These are phyloP conservation scores for Aspergillus neotritici DNA, from an alignment of 2,329 filamentous ascomycete species.

Conservation along the genomic window DNA sequence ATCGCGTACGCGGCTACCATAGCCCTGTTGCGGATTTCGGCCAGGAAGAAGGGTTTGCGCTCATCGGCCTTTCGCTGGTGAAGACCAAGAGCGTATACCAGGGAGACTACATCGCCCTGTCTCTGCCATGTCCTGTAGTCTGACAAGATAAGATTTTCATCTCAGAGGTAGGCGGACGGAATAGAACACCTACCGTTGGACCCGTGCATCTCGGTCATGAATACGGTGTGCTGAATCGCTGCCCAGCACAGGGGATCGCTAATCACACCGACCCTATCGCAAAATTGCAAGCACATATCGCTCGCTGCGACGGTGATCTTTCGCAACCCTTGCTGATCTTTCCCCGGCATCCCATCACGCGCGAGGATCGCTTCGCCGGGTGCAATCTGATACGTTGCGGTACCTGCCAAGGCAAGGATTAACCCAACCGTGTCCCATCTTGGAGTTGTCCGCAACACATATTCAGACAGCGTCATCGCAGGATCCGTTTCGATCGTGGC, in stretches of 20 bases:
- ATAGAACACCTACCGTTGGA: constrained; percentile 8
- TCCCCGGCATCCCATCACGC: not conserved
- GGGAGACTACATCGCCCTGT: constrained; percentile 40
- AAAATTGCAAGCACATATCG: constrained; percentile 18
- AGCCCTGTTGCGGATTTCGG: constrained; percentile 30
- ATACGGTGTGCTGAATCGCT: constrained; percentile 8
- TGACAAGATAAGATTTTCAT: constrained; percentile 8
- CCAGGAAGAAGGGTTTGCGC: constrained; percentile 30
- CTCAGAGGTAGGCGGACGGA: no score
- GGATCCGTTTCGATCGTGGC: constrained; percentile 1
- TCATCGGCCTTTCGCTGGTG: constrained; percentile 29
- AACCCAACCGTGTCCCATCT: constrained; percentile 18
- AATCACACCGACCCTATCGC: constrained; percentile 10
- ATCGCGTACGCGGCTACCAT: constrained; percentile 39
- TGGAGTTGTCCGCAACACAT: constrained; percentile 5
- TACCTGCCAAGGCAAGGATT: constrained; percentile 12
- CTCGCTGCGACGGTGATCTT: constrained; percentile 8
- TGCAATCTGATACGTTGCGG: constrained; percentile 11
- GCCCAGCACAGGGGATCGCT: constrained; percentile 16
- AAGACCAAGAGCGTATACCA: constrained; percentile 41
- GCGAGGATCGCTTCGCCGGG: constrained; percentile 7
- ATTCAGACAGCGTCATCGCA: constrained; percentile 12
- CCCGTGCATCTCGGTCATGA: constrained; percentile 11
- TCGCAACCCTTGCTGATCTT: constrained; percentile 10
- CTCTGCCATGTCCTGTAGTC: constrained; percentile 42